Conservation (phyloP, 1,284 basidiomycete species). For the Hemileccinum hortonii region DNA sequence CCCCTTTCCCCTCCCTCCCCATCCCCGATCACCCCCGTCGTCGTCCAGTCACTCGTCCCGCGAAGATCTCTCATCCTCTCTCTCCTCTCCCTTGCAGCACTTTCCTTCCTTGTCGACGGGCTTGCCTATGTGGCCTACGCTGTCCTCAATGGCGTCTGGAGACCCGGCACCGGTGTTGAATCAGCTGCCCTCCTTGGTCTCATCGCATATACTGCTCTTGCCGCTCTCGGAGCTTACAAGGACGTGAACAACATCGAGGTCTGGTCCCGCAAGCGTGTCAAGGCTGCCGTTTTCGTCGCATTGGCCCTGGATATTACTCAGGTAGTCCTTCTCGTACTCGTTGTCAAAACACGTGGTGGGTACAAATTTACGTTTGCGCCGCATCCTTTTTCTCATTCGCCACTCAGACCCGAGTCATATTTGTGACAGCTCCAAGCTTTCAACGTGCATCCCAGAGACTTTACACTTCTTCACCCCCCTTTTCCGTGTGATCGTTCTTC, state of each 20-base stretch:
- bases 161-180: conserved; percentile 62
- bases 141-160: conserved; percentile 66
- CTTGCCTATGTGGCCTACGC: conserved; percentile 64
- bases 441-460: conserved; percentile 41
- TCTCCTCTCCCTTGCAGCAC: conserved; percentile 67
- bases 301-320: conserved; percentile 60
- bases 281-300: conserved; percentile 49
- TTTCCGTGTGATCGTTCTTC: conserved; percentile 62
- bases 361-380: conserved; percentile 1
- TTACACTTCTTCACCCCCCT: conserved; percentile 63
- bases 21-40: conserved; percentile 71
- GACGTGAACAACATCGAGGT: conserved; percentile 68
- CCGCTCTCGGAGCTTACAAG: conserved; percentile 73
- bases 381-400: not conserved
- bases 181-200: conserved; percentile 66
- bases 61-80: conserved; percentile 70
- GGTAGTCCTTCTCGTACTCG: conserved; percentile 51
- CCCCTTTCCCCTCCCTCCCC: conserved; percentile 47
- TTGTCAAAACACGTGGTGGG: conserved; percentile 48
- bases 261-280: conserved; percentile 65
- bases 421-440: conserved; percentile 35
- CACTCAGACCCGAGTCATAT: conserved; percentile 19
- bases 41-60: conserved; percentile 67
- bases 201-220: conserved; percentile 64
- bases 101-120: conserved; percentile 86